phyloP scores from a whole-genome alignment of 768 basidiomycete species.

The Phlegmacium glaucopus region DNA sequence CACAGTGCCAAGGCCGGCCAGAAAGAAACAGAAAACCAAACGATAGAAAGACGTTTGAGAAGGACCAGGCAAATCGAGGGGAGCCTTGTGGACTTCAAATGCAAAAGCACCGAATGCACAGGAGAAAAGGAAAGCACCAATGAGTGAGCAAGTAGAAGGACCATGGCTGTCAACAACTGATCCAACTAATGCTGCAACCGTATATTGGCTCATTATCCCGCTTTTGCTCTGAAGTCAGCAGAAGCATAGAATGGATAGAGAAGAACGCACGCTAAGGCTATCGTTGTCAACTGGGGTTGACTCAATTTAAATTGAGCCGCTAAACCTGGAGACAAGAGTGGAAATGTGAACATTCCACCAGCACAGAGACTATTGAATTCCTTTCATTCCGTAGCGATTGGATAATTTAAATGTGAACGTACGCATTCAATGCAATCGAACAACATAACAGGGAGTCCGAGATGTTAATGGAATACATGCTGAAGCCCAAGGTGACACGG shows the following conservation, averaged over 20 bases:
- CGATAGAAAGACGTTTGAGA: conserved; percentile 45
- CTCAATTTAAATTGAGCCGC: conserved; percentile 57
- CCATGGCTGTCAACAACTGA: conserved; percentile 66
- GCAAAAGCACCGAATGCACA: conserved; percentile 63
- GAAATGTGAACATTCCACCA: conserved; percentile 80
- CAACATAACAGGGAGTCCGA: conserved; percentile 30
- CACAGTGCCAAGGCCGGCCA: conserved; percentile 66
- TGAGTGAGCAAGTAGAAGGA: conserved; percentile 62
- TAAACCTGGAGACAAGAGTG: conserved; percentile 65
- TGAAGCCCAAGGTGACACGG: too few species aligned
- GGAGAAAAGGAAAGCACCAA: conserved; percentile 56
- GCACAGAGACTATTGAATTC: conserved; percentile 53
- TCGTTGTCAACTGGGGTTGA: conserved; percentile 77
- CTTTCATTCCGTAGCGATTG: not conserved
- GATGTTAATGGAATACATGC: too few species aligned
- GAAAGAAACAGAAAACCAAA: conserved; percentile 55
- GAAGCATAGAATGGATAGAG: conserved; percentile 1
- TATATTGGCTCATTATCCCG: conserved; percentile 83
- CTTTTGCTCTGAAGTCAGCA: conserved; percentile 31
- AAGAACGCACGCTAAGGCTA: conserved; percentile 64
- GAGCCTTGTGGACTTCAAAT: conserved; percentile 46
- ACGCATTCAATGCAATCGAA: conserved; percentile 66
- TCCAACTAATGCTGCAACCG: conserved; percentile 67
- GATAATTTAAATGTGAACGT: conserved; percentile 20
- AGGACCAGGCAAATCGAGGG: conserved; percentile 33